These are phyloP conservation scores for Bremia lactucae DNA, from an alignment of 352 stramenopile species.

Conservation along the genomic window DNA sequence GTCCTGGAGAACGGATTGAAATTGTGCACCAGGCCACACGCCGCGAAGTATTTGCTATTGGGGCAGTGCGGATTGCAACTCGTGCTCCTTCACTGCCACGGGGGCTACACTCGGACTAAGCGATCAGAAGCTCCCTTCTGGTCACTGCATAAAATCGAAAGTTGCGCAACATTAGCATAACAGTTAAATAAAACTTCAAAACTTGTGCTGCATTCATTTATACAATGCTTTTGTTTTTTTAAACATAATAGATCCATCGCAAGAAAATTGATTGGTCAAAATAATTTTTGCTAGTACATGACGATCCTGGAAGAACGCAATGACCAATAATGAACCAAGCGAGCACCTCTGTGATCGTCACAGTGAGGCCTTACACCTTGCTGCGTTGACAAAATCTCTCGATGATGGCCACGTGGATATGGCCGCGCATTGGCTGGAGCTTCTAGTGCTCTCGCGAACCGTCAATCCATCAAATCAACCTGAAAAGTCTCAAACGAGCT, in stretches of 20 bases:
- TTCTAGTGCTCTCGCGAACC: slow-evolving; percentile 15
- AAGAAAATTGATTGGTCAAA: too few species aligned
- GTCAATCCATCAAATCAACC: background rate
- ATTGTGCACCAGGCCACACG: slow-evolving; percentile 74
- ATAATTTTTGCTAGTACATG: too few species aligned
- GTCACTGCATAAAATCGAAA: too few species aligned
- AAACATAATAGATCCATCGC: too few species aligned
- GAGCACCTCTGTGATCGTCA: background rate
- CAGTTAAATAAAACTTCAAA: too few species aligned
- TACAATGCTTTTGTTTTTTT: too few species aligned
- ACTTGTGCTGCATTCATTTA: too few species aligned
- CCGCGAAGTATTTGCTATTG: slow-evolving; percentile 76
- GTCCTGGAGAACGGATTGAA: slow-evolving; percentile 71
- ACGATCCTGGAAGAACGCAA: too few species aligned
- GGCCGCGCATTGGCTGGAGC: slow-evolving; percentile 27
- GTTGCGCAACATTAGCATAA: too few species aligned
- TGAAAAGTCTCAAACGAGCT: background rate
- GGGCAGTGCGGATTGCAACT: slow-evolving; percentile 54
- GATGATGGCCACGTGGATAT: slow-evolving; percentile 28
- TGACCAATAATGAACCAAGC: slow-evolving; percentile 13
- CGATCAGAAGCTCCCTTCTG: too few species aligned
- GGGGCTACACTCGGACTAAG: slow-evolving; percentile 63
- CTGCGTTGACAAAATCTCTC: slow-evolving; percentile 14
- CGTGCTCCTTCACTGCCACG: slow-evolving; percentile 31
- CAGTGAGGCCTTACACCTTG: background rate